Conservation (phyloP, 116 monocot species). For the Phalaenopsis hybrid region DNA sequence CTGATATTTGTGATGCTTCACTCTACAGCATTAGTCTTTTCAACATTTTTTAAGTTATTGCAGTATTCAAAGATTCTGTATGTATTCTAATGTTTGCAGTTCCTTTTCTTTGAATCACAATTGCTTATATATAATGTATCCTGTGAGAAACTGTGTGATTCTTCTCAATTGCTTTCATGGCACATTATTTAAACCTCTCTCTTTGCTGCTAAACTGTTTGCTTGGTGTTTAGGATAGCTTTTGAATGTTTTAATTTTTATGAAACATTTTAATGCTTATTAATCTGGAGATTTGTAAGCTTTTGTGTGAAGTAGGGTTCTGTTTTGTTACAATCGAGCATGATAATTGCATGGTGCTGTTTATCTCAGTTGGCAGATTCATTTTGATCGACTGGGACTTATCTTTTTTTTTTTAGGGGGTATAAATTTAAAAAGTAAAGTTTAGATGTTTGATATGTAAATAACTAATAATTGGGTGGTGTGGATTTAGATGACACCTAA, state of each 20-base stretch:
- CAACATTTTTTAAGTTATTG: neutral
- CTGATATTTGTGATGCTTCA: neutral
- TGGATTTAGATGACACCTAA: too few relatives aligned
- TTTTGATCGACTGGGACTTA: too few relatives aligned
- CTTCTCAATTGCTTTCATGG: neutral
- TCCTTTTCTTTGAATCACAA: neutral
- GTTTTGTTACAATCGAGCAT: neutral
- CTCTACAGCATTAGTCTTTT: neutral
- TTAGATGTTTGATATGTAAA: too few relatives aligned
- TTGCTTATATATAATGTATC: neutral
- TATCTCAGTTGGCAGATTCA: too few relatives aligned
- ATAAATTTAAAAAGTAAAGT: too few relatives aligned
- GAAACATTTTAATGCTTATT: neutral
- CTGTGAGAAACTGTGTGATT: neutral
- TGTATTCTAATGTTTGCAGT: neutral
- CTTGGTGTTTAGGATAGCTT: neutral
- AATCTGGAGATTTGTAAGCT: neutral
- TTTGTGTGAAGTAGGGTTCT: neutral
- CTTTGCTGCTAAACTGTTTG: neutral
- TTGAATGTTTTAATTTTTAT: neutral
- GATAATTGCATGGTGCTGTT: neutral
- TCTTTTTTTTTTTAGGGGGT: too few relatives aligned
- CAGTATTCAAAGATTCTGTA: neutral
- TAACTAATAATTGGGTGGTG: too few relatives aligned
- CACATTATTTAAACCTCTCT: neutral